Percentiles rank a stretch among this genome's conserved stretches.
Conservation (phyloP, 495 filamentous ascomycete species). For the Hypoxylon fuscum region DNA sequence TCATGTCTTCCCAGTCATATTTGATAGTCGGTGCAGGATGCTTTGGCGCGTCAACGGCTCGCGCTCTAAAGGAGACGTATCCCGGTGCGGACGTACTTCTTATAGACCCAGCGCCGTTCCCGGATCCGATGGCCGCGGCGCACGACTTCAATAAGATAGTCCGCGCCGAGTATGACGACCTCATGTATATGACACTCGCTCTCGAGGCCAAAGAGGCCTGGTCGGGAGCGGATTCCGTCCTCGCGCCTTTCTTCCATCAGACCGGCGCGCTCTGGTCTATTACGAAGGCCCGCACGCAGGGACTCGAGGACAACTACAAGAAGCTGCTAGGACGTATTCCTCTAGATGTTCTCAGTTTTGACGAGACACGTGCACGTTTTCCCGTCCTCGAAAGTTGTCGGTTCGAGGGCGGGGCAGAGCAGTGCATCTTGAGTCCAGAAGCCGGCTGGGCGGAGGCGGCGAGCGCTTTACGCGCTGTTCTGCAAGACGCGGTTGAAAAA, state of each 20-base stretch:
- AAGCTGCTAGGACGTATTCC: slow-evolving; percentile 36
- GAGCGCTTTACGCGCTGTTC: slow-evolving; percentile 54
- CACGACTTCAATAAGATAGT: slow-evolving; percentile 67
- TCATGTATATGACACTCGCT: slow-evolving; percentile 60
- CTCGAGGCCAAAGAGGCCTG: slow-evolving; percentile 55
- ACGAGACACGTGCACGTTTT: slow-evolving; percentile 49
- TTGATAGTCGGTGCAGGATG: slow-evolving; percentile 56
- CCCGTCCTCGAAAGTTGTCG: slow-evolving; percentile 49
- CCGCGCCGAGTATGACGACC: slow-evolving; percentile 64
- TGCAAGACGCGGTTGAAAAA: slow-evolving; percentile 48
- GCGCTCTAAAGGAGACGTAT: slow-evolving; percentile 50
- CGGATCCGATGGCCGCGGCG: slow-evolving; percentile 55
- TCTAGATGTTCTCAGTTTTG: not conserved
- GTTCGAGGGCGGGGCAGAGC: slow-evolving; percentile 17
- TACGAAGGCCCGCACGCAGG: not conserved
- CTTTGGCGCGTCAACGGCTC: slow-evolving; percentile 59
- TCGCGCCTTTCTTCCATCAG: slow-evolving; percentile 60
- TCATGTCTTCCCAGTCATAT: not conserved
- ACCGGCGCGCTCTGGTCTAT: slow-evolving; percentile 60
- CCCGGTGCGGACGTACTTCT: slow-evolving; percentile 55
- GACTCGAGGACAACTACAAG: slow-evolving; percentile 51
- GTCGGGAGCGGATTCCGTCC: slow-evolving; percentile 52
- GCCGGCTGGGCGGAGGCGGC: slow-evolving; percentile 67
- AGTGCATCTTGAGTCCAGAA: slow-evolving; percentile 49
- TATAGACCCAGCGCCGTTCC: slow-evolving; percentile 51